Percentiles rank a stretch among this genome's conserved stretches.
Evolutionary conservation across 2,329 filamentous ascomycete species (phyloP).

Genomic region (Ophiostoma populinum): DNA sequence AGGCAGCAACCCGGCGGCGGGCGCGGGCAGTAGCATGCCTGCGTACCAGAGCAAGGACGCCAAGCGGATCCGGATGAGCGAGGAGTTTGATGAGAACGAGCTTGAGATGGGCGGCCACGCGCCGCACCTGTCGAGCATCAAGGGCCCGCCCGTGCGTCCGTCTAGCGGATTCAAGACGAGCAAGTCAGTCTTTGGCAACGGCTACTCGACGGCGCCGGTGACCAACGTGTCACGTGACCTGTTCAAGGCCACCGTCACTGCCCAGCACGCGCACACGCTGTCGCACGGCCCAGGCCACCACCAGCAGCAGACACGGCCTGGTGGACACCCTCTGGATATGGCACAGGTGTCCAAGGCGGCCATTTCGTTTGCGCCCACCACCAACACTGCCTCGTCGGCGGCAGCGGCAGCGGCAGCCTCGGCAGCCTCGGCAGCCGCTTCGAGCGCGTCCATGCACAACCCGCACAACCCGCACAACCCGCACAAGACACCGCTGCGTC

Average conservation of each 20-base stretch:
- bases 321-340: conserved; percentile 60
- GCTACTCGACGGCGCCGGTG: conserved; percentile 39
- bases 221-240: conserved; percentile 36
- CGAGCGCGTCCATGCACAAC: neutral
- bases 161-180: conserved; percentile 46
- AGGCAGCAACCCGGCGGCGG: neutral
- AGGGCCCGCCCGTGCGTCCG: conserved; percentile 71
- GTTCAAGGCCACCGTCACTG: conserved; percentile 48
- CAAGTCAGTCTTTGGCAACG: conserved; percentile 42
- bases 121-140: conserved; percentile 41
- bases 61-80: conserved; percentile 66
- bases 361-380: conserved; percentile 68
- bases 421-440: neutral
- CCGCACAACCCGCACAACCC: conserved; percentile 3
- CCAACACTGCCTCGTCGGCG: neutral
- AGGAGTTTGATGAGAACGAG: conserved; percentile 47
- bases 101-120: conserved; percentile 36
- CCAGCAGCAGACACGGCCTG: conserved; percentile 37
- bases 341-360: conserved; percentile 75
- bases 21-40: conserved; percentile 24
- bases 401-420: conserved; percentile 5
- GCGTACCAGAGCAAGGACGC: conserved; percentile 51
- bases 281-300: neutral
- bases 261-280: conserved; percentile 32
- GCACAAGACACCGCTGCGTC: conserved; percentile 56